Base-by-base conservation (phyloP, 805 yeast genomes). In the Suhomyces sp. region DNA sequence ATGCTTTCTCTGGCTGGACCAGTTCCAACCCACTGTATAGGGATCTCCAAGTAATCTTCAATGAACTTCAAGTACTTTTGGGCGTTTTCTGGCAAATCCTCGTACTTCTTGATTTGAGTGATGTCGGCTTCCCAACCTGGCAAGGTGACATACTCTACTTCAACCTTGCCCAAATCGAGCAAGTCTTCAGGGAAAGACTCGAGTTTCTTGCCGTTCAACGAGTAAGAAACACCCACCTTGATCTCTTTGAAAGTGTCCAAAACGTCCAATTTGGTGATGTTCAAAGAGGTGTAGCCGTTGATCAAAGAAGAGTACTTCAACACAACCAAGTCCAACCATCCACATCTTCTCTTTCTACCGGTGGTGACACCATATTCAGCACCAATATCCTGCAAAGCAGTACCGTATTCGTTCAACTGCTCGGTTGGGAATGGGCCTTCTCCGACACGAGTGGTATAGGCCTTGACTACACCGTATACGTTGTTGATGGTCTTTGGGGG, bases 371-470 rank as follows among this genome's bases (percentile, higher is more conserved):
- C 99, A 65, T 69, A 89, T 75, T 94, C 99, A 54, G 92, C 96
- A 65, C 99, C 99, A 57, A 94, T 89, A 44, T 79, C 74, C 72
- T 94, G 99, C 67, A 94, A 79, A 60, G 84, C 83, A 64, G 88
- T 96, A 66, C 99, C 99, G 47, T 77, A 83, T 36, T 76, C 85
- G 71, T 93, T 91, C 68, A 92, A 81, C 71, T 92, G 98, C 75
- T 94, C 99, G 53, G 98, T 87, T 57, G 99, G 97, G 88, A 94
- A 94, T 31, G 99, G 99, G 59, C 99, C 99, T 69, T 92, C 98
- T 64, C 99, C 99, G 52, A 94, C 99, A 74, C 99, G 86, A 36
- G 99, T 94, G 46, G 99, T 94, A 76, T 94, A 94, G 42, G 98
- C 98, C 79, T 94, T 94, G 46, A 93, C 98, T 24, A 94, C 99